These are phyloP conservation scores for Metschnikowia drakensbergensis DNA, from an alignment of 805 yeast genomes.

Conservation along the genomic window DNA sequence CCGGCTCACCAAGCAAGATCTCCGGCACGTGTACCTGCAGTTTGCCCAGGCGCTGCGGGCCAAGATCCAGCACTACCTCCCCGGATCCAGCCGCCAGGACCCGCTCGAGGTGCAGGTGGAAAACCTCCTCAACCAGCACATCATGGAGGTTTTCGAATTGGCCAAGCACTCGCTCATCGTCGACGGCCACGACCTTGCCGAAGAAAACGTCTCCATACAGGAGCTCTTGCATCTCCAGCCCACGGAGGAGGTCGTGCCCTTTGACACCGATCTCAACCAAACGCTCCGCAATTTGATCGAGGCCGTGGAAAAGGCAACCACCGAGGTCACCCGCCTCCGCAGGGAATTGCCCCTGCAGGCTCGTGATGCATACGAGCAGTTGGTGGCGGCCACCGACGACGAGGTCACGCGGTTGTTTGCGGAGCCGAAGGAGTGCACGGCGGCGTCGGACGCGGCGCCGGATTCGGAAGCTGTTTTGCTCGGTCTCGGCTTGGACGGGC, in stretches of 20 bases:
- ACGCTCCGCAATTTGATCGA: constrained; percentile 52
- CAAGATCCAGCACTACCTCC: constrained; percentile 49
- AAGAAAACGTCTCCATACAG: constrained; percentile 18
- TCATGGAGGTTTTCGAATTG: constrained; percentile 54
- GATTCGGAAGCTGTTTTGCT: background rate
- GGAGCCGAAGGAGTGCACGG: constrained; percentile 12
- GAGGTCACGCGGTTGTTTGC: constrained; percentile 26
- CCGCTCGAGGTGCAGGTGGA: constrained; percentile 45
- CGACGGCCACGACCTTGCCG: constrained; percentile 47
- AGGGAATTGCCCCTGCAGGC: constrained; percentile 47
- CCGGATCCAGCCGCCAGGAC: constrained; percentile 37
- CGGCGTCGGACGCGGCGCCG: constrained; percentile 13
- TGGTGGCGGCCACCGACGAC: constrained; percentile 29
- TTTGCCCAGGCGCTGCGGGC: constrained; percentile 39
- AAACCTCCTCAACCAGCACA: constrained; percentile 40
- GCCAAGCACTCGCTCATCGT: constrained; percentile 53
- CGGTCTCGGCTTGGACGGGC: background rate
- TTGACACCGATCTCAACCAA: constrained; percentile 61
- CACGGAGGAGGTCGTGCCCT: constrained; percentile 57
- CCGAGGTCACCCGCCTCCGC: constrained; percentile 53
- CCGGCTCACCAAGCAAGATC: constrained; percentile 50
- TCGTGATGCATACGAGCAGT: constrained; percentile 32
- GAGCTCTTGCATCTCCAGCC: constrained; percentile 28
- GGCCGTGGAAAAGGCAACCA: constrained; percentile 60
- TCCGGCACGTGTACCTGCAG: constrained; percentile 45